Percentiles rank a stretch among this genome's conserved stretches.
Conservation (phyloP, 805 yeast species). For the Suhomyces pyralidae region DNA sequence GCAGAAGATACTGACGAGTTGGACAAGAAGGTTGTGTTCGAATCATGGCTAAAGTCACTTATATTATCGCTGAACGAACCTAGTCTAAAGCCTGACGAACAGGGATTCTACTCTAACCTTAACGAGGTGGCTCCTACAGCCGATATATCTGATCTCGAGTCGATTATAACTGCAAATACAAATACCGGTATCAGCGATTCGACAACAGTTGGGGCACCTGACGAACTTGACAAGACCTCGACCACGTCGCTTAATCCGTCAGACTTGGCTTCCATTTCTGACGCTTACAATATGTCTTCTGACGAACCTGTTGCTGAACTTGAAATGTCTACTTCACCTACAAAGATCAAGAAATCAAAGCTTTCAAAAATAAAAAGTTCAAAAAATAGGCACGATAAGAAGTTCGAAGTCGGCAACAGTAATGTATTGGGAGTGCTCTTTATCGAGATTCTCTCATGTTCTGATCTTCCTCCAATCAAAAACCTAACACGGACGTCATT, state of each 20-base stretch:
- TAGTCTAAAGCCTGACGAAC: conserved; percentile 28
- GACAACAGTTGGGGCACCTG: not conserved
- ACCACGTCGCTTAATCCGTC: not conserved
- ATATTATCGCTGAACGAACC: conserved; percentile 19
- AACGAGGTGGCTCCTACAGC: conserved; percentile 15
- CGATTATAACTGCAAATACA: conserved; percentile 8
- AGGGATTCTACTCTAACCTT: conserved; percentile 36
- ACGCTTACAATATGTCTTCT: conserved; percentile 15
- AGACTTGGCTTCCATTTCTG: conserved; percentile 20
- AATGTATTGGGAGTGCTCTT: conserved; percentile 67
- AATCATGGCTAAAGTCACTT: conserved; percentile 28
- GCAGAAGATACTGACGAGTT: conserved; percentile 6
- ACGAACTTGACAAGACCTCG: not conserved
- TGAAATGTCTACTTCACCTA: not conserved
- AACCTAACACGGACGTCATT: conserved; percentile 72
- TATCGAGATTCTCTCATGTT: conserved; percentile 69
- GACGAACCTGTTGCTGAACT: not conserved
- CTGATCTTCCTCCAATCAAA: conserved; percentile 73
- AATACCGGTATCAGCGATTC: not conserved
- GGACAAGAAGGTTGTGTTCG: conserved; percentile 10
- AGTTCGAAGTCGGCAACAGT: conserved; percentile 38
- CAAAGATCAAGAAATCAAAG: conserved; percentile 9
- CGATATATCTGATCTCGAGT: conserved; percentile 34
- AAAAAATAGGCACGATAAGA: conserved; percentile 7
- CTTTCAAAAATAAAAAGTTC: conserved; percentile 9